Evolutionary conservation across 352 stramenopile genomes (phyloP).

Genomic region (Elongisporangium senticosum): DNA sequence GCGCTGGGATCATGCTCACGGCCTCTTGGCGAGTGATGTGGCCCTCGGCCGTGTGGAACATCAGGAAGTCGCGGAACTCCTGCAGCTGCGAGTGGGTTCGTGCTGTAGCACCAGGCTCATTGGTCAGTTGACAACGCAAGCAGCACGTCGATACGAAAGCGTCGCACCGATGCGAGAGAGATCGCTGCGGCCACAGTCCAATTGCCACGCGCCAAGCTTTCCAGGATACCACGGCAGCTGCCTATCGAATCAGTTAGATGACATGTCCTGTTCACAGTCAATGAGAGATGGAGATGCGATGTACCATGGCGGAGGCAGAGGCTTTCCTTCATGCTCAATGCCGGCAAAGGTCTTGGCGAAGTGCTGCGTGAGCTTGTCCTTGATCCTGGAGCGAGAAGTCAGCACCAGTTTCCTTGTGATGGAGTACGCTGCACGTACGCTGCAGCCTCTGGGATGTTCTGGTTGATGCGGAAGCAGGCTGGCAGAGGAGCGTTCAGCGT

Average conservation of each 20-base stretch:
- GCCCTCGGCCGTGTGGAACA: slow-evolving; percentile 86
- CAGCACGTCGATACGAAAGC: not conserved
- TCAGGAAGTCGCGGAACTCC: slow-evolving; percentile 90
- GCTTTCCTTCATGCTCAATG: slow-evolving; percentile 20
- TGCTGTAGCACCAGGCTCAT: slow-evolving; percentile 14
- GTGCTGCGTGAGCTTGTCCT: slow-evolving; percentile 33
- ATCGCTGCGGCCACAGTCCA: slow-evolving; percentile 61
- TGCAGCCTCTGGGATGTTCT: slow-evolving; percentile 20
- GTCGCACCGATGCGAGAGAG: slow-evolving; percentile 12
- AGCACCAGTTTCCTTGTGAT: not conserved
- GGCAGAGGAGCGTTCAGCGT: slow-evolving; percentile 54
- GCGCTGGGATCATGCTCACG: slow-evolving; percentile 96
- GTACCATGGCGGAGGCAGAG: slow-evolving; percentile 31
- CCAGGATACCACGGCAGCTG: slow-evolving; percentile 61
- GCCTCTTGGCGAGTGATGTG: slow-evolving; percentile 96
- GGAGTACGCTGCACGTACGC: slow-evolving; percentile 8
- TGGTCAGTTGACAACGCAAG: not conserved
- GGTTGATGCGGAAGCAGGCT: slow-evolving; percentile 69
- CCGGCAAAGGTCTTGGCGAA: slow-evolving; percentile 38
- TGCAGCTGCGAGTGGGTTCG: slow-evolving; percentile 55
- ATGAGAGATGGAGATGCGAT: not conserved
- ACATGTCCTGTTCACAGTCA: not conserved
- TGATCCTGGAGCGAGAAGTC: slow-evolving; percentile 19
- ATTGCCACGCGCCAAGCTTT: slow-evolving; percentile 56
- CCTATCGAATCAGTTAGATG: slow-evolving; percentile 8